phyloP scores from a whole-genome alignment of 2,329 filamentous ascomycete species.

The Trichoderma lentiforme region DNA sequence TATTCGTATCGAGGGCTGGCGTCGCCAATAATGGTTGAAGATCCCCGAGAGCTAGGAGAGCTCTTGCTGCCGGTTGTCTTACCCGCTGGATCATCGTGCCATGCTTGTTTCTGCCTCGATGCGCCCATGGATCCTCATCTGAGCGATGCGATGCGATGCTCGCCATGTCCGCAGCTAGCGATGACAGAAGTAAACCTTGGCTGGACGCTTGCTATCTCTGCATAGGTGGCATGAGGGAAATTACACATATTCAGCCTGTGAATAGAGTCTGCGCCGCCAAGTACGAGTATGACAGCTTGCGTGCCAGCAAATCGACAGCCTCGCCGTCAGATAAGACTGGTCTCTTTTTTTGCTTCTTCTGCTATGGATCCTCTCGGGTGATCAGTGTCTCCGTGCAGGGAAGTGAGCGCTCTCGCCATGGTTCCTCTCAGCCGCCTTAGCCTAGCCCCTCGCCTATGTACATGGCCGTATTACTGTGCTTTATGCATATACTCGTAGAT shows the following conservation, averaged over 20 bases:
- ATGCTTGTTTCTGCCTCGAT: conserved; percentile 10
- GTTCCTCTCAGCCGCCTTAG: conserved; percentile 4
- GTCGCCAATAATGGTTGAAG: conserved; percentile 7
- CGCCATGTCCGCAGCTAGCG: neutral
- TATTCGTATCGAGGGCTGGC: neutral
- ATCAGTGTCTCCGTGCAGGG: neutral
- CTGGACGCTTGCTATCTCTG: neutral
- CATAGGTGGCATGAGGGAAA: neutral
- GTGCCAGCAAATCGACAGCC: neutral
- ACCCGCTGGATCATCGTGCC: conserved; percentile 7
- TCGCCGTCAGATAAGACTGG: neutral
- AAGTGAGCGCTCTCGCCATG: neutral
- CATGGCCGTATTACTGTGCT: neutral
- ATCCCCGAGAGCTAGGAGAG: conserved; percentile 8
- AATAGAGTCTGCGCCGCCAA: neutral
- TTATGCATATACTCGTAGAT: neutral
- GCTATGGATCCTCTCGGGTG: neutral
- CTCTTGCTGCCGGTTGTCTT: conserved; percentile 12
- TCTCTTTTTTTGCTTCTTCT: neutral
- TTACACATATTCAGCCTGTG: neutral
- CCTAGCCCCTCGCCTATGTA: neutral
- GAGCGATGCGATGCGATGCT: neutral
- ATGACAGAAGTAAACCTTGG: neutral
- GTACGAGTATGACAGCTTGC: neutral
- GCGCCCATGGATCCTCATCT: neutral